Percentiles rank a stretch among this genome's conserved stretches.
Evolutionary conservation across 495 filamentous ascomycete species (phyloP).

Genomic region (Clohesyomyces aquaticus): DNA sequence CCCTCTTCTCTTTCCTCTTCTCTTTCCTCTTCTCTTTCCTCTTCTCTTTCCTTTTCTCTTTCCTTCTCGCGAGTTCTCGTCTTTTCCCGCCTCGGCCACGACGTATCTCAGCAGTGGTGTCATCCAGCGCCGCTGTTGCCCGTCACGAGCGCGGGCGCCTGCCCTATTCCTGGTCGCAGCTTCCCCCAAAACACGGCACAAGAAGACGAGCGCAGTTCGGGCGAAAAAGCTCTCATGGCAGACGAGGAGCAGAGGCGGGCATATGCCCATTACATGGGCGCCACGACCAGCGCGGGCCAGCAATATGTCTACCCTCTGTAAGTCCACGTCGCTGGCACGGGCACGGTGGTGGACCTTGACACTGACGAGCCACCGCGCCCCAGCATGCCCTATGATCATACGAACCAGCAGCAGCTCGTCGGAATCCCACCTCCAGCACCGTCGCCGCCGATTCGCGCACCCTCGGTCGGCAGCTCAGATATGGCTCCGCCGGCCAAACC

Average conservation of each 20-base stretch:
- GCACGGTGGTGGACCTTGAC: neutral
- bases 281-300: conserved; percentile 3
- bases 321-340: neutral
- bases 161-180: neutral
- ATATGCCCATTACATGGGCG: conserved; percentile 22
- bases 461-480: too few relatives aligned
- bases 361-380: neutral
- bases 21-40: neutral
- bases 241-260: conserved; percentile 23
- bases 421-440: neutral
- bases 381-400: neutral
- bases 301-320: conserved; percentile 24
- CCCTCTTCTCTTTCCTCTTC: neutral
- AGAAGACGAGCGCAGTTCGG: too few relatives aligned
- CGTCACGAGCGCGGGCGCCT: too few relatives aligned
- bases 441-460: neutral
- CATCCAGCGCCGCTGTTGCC: too few relatives aligned
- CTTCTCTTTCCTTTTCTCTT: neutral
- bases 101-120: neutral
- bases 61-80: neutral
- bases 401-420: neutral
- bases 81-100: neutral
- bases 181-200: neutral
- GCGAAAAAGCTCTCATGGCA: too few relatives aligned
- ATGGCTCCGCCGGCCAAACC: neutral